Conservation (phyloP, 208 protist species). For the Zelonia costaricensis region DNA sequence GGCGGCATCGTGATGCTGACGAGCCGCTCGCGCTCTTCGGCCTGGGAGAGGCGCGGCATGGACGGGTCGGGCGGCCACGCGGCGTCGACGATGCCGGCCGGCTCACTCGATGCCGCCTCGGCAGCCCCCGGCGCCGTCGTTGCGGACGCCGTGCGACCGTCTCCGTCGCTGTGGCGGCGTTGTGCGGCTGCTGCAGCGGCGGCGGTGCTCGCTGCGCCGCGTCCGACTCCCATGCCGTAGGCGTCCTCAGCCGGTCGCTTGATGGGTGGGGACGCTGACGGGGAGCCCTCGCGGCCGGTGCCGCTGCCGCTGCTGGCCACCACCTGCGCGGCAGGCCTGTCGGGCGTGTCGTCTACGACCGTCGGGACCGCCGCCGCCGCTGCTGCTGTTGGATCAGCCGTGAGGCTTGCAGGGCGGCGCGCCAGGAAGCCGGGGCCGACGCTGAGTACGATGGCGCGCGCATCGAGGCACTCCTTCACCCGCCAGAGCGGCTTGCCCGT, state of each 20-base stretch:
- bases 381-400: conserved; percentile 1
- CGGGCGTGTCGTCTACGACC: conserved; percentile 15
- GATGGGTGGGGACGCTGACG: conserved; percentile 20
- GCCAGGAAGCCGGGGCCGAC: conserved; percentile 55
- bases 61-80: conserved; percentile 12
- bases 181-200: not conserved
- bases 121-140: too few species aligned
- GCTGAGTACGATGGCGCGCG: conserved; percentile 57
- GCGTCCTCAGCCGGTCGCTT: conserved; percentile 4
- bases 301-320: too few species aligned
- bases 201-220: not conserved
- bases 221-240: not conserved
- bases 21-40: conserved; percentile 16
- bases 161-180: too few species aligned
- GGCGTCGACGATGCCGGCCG: conserved; percentile 7
- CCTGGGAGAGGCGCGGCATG: conserved; percentile 10
- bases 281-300: conserved; percentile 5
- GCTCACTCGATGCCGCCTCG: too few species aligned
- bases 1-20: conserved; percentile 27
- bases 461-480: conserved; percentile 67
- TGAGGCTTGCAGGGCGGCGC: conserved; percentile 22
- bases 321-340: conserved; percentile 1
- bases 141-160: too few species aligned
- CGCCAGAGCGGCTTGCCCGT: conserved; percentile 71
- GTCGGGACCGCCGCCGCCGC: not conserved